These are phyloP conservation scores for Colletotrichum spaethianum DNA, from an alignment of 2,329 filamentous ascomycete species.

Conservation along the genomic window DNA sequence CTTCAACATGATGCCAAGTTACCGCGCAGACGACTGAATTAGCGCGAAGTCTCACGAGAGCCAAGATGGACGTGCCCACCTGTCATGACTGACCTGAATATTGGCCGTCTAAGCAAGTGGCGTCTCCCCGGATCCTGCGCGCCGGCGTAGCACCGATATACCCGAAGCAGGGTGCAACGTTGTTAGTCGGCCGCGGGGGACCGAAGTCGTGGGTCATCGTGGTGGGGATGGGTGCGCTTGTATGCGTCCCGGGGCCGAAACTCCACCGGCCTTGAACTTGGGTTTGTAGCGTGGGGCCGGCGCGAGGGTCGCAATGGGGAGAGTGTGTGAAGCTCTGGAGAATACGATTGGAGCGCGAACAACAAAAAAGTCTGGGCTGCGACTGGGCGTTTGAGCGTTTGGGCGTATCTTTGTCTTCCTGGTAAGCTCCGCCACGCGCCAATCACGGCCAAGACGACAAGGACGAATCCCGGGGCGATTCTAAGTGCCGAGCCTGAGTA, in stretches of 20 bases:
- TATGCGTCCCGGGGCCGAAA: not conserved
- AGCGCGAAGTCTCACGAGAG: not conserved
- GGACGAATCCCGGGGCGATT: not conserved
- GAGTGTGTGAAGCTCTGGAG: not conserved
- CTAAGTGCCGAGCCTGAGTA: constrained; percentile 25
- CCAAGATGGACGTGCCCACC: not conserved
- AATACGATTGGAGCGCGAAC: constrained; percentile 26
- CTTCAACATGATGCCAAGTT: not conserved
- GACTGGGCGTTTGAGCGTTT: not conserved
- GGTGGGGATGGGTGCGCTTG: not conserved
- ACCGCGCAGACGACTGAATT: too few species aligned
- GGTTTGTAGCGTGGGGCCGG: not conserved
- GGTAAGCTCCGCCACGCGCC: not conserved
- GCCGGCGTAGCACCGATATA: constrained; percentile 3
- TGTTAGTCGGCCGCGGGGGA: not conserved
- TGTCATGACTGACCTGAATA: not conserved
- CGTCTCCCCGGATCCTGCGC: too few species aligned
- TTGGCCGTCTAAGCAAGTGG: not conserved
- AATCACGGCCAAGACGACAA: not conserved
- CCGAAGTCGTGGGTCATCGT: constrained; percentile 6
- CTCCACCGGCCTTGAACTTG: not conserved
- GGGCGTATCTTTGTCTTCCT: not conserved
- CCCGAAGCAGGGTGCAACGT: not conserved
- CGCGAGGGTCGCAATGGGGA: not conserved
- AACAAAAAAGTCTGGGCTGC: not conserved